Base-by-base conservation (phyloP, 1,284 basidiomycete species). In the Sphagnurus paluster region DNA sequence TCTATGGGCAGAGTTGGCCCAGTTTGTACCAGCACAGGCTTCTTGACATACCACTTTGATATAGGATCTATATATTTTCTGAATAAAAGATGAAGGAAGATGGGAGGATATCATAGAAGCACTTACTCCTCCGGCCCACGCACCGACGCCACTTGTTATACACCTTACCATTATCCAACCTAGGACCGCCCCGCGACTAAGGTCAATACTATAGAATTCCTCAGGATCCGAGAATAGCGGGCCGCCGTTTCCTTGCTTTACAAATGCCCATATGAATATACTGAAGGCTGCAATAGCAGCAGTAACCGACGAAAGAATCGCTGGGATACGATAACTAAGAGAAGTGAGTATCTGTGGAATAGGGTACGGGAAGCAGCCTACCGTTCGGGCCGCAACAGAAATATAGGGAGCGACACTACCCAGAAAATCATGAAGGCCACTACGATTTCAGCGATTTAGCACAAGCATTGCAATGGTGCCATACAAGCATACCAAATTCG, bases 251-350 rank as follows among this genome's bases (percentile, higher is more conserved):
- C 66, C 65, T 55, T 66, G 59, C 52, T 66, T 68, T 2, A 42
- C 58, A 3, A 68, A 37, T 17, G 64, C 64, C 66, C 66, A 68
- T 21, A 66, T 63, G 48, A 68, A 66, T 23, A 65, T 55, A 2
- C 56, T 41, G 37, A 66, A 55, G 2, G 64, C 62, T 1, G 65
- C 56, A 19, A 63, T 56, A 8, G 58, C 62, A 17, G 65, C 65
- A 5, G 60, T 33, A 4, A 60, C 47, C 3, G 65, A 66, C 4
- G 65, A 62, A 1, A 58, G 16, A 7, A 62, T 54, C 2, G 59
- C 60, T 1, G 62, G 63, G 7, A 61, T 48, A 17, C 61, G 59
- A 42, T 66, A 65, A n/a, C 62, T 65, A 39, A 11, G 10, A 21
- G 13, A 34, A 34, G 32, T 38, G 5, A 35, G 10, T 36, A 7